phyloP scores from a whole-genome alignment of 2,329 filamentous ascomycete species.

The Pseudocercospora fuligena region DNA sequence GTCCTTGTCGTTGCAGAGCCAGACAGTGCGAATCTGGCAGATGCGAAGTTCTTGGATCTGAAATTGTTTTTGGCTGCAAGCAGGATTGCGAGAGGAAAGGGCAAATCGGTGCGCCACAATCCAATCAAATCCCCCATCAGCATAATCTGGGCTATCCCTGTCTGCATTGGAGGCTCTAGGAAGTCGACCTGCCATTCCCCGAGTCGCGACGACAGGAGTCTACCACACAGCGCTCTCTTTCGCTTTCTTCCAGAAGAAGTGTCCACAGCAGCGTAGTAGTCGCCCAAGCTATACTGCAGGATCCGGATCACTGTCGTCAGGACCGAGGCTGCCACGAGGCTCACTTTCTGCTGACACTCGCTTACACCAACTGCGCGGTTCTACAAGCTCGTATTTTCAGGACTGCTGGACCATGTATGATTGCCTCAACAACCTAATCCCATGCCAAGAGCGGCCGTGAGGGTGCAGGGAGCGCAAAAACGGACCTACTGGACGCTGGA shows the following conservation, averaged over 20 bases:
- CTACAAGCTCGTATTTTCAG: not conserved
- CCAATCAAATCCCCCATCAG: not conserved
- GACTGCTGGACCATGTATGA: conserved; percentile 15
- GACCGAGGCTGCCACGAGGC: not conserved
- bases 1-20: not conserved
- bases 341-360: conserved; percentile 1
- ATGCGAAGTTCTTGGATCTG: not conserved
- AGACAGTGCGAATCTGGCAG: not conserved
- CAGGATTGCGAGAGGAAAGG: not conserved
- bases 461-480: conserved; percentile 28
- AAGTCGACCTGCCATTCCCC: not conserved
- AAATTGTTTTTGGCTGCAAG: not conserved
- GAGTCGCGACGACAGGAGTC: not conserved
- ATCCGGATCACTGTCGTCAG: not conserved
- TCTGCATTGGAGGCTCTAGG: not conserved
- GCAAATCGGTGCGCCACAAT: not conserved
- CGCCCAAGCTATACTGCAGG: not conserved
- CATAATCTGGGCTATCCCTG: not conserved
- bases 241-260: not conserved
- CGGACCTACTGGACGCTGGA: conserved; percentile 30
- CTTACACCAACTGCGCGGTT: not conserved
- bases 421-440: conserved; percentile 11
- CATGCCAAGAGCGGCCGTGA: conserved; percentile 33
- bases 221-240: not conserved
- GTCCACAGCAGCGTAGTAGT: not conserved